Evolutionary conservation across 1,139 yeast species (phyloP).

Genomic region (Fermentozyma sake): DNA sequence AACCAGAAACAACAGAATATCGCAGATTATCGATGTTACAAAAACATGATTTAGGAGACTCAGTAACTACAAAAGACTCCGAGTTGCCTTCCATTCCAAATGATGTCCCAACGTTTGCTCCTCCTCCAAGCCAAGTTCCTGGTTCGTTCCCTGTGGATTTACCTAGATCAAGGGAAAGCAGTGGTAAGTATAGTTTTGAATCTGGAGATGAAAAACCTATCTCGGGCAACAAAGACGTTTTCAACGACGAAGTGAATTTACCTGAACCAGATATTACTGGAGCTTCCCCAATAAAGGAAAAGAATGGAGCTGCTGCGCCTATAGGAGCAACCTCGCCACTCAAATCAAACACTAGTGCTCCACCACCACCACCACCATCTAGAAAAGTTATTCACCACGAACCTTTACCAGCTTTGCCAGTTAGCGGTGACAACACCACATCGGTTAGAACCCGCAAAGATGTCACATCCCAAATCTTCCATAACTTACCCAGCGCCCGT

Average conservation of each 20-base stretch:
- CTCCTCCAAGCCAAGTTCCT: no score
- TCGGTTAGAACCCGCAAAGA: conserved; percentile 40
- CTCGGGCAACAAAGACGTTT: no score
- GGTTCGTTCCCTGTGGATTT: conserved; percentile 5
- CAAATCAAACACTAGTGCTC: conserved; percentile 10
- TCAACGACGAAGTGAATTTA: no score
- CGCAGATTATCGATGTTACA: conserved; percentile 29
- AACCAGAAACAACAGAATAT: conserved; percentile 15
- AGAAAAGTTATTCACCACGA: conserved; percentile 46
- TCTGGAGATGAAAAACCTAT: conserved; percentile 35
- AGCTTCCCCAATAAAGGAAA: conserved; percentile 20
- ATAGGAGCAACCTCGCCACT: conserved; percentile 1
- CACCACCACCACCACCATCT: conserved; percentile 73
- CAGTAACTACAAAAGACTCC: conserved; percentile 2
- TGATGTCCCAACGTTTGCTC: conserved; percentile 2
- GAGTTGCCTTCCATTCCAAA: conserved; percentile 4
- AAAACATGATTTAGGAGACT: conserved; percentile 25
- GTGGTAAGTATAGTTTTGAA: conserved; percentile 39
- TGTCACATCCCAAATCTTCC: conserved; percentile 52
- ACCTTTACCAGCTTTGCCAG: conserved; percentile 5
- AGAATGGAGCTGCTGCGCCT: no score
- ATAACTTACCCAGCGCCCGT: conserved; percentile 43
- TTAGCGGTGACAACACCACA: no score
- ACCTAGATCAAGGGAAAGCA: conserved; percentile 12
- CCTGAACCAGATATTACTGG: conserved; percentile 5